Conservation (phyloP, 1,139 yeast genomes). For the Suhomyces taliae region DNA sequence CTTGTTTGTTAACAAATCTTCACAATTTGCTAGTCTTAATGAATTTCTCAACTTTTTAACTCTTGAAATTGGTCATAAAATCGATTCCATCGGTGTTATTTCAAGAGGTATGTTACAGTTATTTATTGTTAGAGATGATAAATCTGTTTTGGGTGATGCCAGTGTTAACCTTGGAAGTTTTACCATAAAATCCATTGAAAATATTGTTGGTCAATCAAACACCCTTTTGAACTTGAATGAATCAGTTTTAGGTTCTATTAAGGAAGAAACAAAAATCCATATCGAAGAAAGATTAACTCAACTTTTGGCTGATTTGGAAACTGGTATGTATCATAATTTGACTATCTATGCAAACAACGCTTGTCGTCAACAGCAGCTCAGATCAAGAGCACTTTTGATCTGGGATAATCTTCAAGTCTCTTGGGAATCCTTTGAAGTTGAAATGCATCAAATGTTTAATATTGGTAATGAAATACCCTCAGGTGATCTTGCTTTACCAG, state of each 20-base stretch:
- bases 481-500: constrained; percentile 44
- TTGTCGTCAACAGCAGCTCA: constrained; percentile 77
- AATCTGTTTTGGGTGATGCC: constrained; percentile 42
- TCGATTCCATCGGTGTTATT: constrained; percentile 45
- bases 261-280: constrained; percentile 6
- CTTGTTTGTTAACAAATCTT: constrained; percentile 23
- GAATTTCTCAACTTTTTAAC: constrained; percentile 40
- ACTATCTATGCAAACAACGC: constrained; percentile 68
- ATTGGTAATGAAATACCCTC: constrained; percentile 33
- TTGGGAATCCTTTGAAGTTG: constrained; percentile 54
- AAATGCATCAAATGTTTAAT: constrained; percentile 29
- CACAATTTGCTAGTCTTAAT: constrained; percentile 24
- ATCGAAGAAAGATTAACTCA: constrained; percentile 13
- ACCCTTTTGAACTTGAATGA: constrained; percentile 9
- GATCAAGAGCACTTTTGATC: constrained; percentile 51
- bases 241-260: constrained; percentile 6
- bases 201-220: constrained; percentile 27
- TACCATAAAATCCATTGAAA: constrained; percentile 24
- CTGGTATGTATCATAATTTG: constrained; percentile 55
- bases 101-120: constrained; percentile 64
- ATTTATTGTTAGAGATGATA: constrained; percentile 60
- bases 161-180: constrained; percentile 18
- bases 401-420: constrained; percentile 85
- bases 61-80: constrained; percentile 30
- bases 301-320: constrained; percentile 38